Conservation (phyloP, 2,329 filamentous ascomycete genomes). For the Leptodontidium sp. region DNA sequence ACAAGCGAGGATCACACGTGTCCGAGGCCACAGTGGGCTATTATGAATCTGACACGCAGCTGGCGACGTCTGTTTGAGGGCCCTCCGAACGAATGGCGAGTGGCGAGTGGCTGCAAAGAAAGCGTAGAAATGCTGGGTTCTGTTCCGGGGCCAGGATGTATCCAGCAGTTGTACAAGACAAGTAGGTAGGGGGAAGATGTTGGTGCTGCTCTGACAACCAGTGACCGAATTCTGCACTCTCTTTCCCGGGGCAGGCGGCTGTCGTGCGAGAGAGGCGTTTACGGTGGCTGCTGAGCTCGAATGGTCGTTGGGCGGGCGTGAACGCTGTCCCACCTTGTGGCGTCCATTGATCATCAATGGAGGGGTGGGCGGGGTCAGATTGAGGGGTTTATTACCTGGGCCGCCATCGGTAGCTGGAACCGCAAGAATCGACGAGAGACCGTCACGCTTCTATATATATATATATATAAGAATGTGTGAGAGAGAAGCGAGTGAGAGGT, state of each 20-base stretch:
- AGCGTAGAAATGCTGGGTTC: not conserved
- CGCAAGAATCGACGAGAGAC: not conserved
- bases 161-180: too few species aligned
- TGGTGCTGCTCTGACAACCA: conserved; percentile 1
- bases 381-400: conserved; percentile 5
- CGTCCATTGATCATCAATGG: not conserved
- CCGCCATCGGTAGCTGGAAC: not conserved
- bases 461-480: not conserved
- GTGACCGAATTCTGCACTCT: conserved; percentile 1
- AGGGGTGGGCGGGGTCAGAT: conserved; percentile 11
- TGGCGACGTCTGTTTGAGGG: conserved; percentile 5
- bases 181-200: too few species aligned
- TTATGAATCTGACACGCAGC: conserved; percentile 16
- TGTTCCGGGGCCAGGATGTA: too few species aligned
- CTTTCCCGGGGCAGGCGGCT: conserved; percentile 9
- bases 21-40: not conserved
- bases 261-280: conserved; percentile 19
- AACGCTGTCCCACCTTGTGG: not conserved
- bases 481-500: conserved; percentile 9
- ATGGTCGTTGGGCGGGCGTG: not conserved
- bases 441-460: conserved; percentile 7
- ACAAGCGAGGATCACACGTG: conserved; percentile 8
- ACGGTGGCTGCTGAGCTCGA: not conserved
- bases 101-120: not conserved
- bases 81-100: not conserved